Evolutionary conservation across 306 rosid genomes (phyloP).

Genomic region (Sphenostylis stenocarpa): DNA sequence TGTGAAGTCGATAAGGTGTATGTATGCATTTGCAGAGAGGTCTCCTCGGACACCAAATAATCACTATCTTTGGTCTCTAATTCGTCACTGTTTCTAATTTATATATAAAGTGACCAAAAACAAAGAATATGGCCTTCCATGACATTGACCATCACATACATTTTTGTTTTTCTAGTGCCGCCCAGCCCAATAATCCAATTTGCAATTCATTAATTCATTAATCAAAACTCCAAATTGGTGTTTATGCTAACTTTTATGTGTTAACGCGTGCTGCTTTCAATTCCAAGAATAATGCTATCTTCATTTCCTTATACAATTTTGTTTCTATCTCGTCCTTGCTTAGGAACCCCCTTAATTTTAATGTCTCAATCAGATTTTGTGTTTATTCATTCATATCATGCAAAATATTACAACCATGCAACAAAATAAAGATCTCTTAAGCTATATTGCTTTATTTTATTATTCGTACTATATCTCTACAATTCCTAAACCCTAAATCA

Average conservation of each 20-base stretch:
- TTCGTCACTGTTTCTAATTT: constrained; percentile 17
- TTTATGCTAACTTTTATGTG: not conserved
- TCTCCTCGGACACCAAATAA: constrained; percentile 35
- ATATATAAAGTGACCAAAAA: constrained; percentile 28
- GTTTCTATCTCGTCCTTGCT: not conserved
- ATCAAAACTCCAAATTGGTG: not conserved
- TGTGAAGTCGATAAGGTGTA: constrained; percentile 28
- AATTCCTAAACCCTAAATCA: no score
- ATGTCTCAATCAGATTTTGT: not conserved
- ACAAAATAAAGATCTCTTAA: not conserved
- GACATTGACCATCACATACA: constrained; percentile 34
- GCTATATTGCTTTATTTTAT: not conserved
- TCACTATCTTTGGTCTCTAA: constrained; percentile 39
- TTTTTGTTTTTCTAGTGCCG: constrained; percentile 31
- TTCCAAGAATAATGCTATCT: not conserved
- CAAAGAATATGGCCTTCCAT: constrained; percentile 47
- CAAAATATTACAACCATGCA: not conserved
- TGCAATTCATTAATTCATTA: not conserved
- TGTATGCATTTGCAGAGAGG: constrained; percentile 12
- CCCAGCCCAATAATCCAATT: constrained; percentile 30
- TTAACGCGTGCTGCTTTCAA: constrained; percentile 29
- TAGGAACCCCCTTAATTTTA: not conserved
- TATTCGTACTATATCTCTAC: not conserved
- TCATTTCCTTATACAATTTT: no score
- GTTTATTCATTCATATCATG: not conserved